Percentiles rank a stretch among this genome's conserved stretches.
Conservation (phyloP, 108 stramenopile genomes). For the Skeletonema potamos region DNA sequence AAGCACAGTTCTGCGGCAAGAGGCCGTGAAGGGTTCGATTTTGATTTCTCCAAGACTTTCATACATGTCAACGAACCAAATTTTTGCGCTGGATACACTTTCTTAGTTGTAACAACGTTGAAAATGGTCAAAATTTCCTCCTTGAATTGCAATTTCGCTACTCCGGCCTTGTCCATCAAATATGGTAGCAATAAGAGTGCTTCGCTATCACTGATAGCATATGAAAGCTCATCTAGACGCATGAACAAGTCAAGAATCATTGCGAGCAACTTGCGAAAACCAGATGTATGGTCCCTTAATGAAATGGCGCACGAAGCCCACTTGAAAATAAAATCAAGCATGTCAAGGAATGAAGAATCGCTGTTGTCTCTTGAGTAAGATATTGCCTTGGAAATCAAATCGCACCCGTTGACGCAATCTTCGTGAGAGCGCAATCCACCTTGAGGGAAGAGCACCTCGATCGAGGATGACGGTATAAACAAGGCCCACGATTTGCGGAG, state of each 20-base stretch:
- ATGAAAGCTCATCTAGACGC: conserved; percentile 52
- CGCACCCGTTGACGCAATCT: conserved; percentile 67
- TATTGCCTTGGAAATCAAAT: conserved; percentile 59
- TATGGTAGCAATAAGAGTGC: conserved; percentile 62
- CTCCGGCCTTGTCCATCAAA: conserved; percentile 78
- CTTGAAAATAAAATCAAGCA: conserved; percentile 77
- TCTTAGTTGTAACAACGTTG: conserved; percentile 39
- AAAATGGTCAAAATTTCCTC: conserved; percentile 62
- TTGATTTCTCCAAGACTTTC: conserved; percentile 64
- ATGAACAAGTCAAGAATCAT: conserved; percentile 43
- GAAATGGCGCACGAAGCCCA: conserved; percentile 73
- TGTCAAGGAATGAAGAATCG: conserved; percentile 52
- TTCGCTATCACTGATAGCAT: conserved; percentile 53
- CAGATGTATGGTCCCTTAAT: conserved; percentile 74
- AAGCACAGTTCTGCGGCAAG: conserved; percentile 61
- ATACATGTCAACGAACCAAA: conserved; percentile 76
- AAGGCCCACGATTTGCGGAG: conserved; percentile 73
- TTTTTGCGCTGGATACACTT: conserved; percentile 47
- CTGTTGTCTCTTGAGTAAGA: conserved; percentile 43
- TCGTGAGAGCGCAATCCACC: conserved; percentile 75
- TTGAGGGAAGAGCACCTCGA: conserved; percentile 63
- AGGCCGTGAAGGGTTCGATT: conserved; percentile 60
- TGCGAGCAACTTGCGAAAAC: conserved; percentile 63
- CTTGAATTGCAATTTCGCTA: conserved; percentile 66
- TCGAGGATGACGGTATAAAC: conserved; percentile 45